Evolutionary conservation across 1,284 basidiomycete species (phyloP).

Genomic region (Somion occarium): DNA sequence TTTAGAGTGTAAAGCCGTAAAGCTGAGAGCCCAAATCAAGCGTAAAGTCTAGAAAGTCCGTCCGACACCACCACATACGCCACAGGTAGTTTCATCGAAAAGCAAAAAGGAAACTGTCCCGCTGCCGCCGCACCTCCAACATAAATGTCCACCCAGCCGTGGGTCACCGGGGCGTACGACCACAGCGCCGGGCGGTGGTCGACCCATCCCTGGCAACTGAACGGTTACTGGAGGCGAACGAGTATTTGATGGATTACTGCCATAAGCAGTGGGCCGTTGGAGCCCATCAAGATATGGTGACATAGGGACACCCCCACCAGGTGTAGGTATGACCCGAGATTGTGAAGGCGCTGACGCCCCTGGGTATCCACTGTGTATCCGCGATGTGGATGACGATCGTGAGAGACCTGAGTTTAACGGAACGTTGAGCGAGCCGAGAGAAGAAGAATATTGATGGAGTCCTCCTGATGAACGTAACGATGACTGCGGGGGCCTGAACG

Average conservation of each 20-base stretch:
- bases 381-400: slow-evolving; percentile 20
- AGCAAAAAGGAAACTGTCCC: slow-evolving; percentile 51
- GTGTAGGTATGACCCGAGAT: slow-evolving; percentile 18
- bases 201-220: neutral
- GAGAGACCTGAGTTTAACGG: slow-evolving; percentile 11
- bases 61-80: slow-evolving; percentile 56
- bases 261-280: neutral
- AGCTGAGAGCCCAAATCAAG: neutral
- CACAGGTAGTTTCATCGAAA: slow-evolving; percentile 47
- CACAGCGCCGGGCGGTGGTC: slow-evolving; percentile 35
- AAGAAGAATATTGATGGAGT: slow-evolving; percentile 13
- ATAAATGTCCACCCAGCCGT: slow-evolving; percentile 61
- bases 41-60: slow-evolving; percentile 35
- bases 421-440: slow-evolving; percentile 16
- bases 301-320: slow-evolving; percentile 21
- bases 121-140: slow-evolving; percentile 59
- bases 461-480: slow-evolving; percentile 9
- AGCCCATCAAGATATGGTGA: slow-evolving; percentile 19
- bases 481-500: slow-evolving; percentile 22
- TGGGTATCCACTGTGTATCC: slow-evolving; percentile 14
- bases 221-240: neutral
- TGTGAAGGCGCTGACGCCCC: slow-evolving; percentile 16
- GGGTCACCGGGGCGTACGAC: slow-evolving; percentile 63
- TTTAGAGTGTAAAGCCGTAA: neutral
- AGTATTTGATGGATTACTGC: neutral